Evolutionary conservation across 305 asterid genomes (phyloP), one percentile per base, ranked within the genome.

Genomic region (Andrographis paniculata): DNA sequence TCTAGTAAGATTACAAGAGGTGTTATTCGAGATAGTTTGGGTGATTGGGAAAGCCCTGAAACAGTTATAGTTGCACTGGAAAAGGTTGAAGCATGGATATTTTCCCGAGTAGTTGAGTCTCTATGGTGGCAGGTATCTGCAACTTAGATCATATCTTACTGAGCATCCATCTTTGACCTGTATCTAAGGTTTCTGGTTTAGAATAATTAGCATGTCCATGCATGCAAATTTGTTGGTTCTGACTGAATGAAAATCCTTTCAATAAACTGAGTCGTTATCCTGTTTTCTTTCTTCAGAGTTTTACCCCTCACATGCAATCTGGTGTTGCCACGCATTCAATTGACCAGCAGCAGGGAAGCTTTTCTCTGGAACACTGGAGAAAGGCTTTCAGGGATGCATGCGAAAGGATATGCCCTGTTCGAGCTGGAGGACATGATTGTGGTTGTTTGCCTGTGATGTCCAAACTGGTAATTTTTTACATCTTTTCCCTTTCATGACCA

Each of bases 301-400:
- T 86, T 63, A 86, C 84, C 48, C 96, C 96, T 58, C 84, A 70
- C 31, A 86, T 86, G 96, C 96, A 86, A 60, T 68, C 87, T 53
- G 80, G 77, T 61, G 76, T 80, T 45, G 72, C 76, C 62, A 78
- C 68, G 67, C 63, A 18, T 54, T 73, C 77, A 44, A 51, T 24
- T 52, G 69, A 64, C 55, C 72, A 69, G 45, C 71, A 65, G 42
- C 80, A 53, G 55, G 75, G 69, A 31, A 72, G 52, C 60, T 76
- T 65, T 36, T 80, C 96, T 49, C 41, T 75, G 71, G 84, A 83
- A 61, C 81, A 78, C 42, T 83, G 96, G 96, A 73, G 76, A 72
- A 75, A 55, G 75, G 96, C 96, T 57, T 83, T 87, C 75, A 74
- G 60, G 61, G 94, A 79, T 65, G 94, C 93, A 30, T 73, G 84